Conservation (phyloP, 768 basidiomycete genomes). For the Ramaria rubella region DNA sequence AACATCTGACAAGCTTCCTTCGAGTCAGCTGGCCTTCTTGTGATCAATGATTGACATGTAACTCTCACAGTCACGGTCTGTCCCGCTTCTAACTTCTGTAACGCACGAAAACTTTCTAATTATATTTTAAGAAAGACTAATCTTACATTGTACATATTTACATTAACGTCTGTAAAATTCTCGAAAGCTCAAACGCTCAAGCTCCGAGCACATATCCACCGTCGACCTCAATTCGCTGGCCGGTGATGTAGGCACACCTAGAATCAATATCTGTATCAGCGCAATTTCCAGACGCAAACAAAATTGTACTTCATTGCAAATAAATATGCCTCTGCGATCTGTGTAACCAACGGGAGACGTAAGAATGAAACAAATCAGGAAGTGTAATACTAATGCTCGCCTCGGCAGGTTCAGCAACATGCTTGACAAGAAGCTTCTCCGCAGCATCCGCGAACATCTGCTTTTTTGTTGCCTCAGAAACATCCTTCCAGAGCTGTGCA, state of each 20-base stretch:
- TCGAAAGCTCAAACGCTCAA: too few species aligned
- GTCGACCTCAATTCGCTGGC: neutral
- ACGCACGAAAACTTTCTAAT: too few species aligned
- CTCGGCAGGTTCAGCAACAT: constrained; percentile 12
- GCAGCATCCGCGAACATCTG: constrained; percentile 1
- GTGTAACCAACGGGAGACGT: neutral
- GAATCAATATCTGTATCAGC: neutral
- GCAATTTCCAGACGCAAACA: neutral
- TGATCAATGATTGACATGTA: too few species aligned
- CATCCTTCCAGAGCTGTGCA: constrained; percentile 13
- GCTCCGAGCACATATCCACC: constrained; percentile 4
- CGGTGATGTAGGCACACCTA: constrained; percentile 6
- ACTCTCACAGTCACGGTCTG: too few species aligned
- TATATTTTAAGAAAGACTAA: too few species aligned
- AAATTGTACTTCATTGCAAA: constrained; percentile 18
- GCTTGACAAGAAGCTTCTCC: constrained; percentile 10
- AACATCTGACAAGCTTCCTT: too few species aligned
- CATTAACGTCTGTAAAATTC: too few species aligned
- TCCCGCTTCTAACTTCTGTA: too few species aligned
- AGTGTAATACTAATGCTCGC: neutral
- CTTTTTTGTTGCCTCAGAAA: constrained; percentile 4
- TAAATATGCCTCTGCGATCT: constrained; percentile 18
- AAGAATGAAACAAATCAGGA: neutral
- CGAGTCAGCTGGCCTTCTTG: too few species aligned
- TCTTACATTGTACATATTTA: too few species aligned